Conservation (phyloP, 306 rosid species). For the Sophora flavescens region DNA sequence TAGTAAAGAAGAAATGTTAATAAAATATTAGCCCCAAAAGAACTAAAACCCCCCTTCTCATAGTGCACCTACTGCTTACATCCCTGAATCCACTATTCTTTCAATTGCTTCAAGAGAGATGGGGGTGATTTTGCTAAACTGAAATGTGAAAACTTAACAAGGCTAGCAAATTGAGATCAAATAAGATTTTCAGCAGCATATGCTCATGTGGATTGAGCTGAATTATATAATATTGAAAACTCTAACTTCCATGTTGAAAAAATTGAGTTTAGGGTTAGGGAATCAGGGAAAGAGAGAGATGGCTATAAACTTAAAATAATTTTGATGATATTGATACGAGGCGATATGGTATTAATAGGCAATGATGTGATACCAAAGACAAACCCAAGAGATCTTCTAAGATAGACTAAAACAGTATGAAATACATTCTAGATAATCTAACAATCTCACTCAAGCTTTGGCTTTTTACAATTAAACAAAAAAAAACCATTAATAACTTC, state of each 20-base stretch:
- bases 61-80: background rate
- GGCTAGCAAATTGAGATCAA: conserved; percentile 29
- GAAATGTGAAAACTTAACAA: conserved; percentile 25
- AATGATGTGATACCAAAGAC: too few species aligned
- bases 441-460: too few species aligned
- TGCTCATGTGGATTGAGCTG: conserved; percentile 7
- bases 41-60: background rate
- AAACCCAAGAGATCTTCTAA: too few species aligned
- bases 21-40: conserved; percentile 35
- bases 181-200: conserved; percentile 4
- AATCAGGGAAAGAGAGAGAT: too few species aligned
- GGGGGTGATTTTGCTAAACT: background rate
- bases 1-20: conserved; percentile 40
- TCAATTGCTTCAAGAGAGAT: background rate
- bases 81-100: background rate
- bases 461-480: too few species aligned
- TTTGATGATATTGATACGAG: too few species aligned
- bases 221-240: conserved; percentile 10
- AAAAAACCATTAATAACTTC: too few species aligned
- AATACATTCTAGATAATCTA: too few species aligned
- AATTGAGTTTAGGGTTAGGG: too few species aligned
- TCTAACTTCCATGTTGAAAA: background rate
- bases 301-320: too few species aligned
- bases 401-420: too few species aligned
- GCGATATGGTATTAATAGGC: too few species aligned